Evolutionary conservation across 108 stramenopile genomes (phyloP), one percentile per base, ranked within the genome.

Genomic region (Nannochloropsis granulata): DNA sequence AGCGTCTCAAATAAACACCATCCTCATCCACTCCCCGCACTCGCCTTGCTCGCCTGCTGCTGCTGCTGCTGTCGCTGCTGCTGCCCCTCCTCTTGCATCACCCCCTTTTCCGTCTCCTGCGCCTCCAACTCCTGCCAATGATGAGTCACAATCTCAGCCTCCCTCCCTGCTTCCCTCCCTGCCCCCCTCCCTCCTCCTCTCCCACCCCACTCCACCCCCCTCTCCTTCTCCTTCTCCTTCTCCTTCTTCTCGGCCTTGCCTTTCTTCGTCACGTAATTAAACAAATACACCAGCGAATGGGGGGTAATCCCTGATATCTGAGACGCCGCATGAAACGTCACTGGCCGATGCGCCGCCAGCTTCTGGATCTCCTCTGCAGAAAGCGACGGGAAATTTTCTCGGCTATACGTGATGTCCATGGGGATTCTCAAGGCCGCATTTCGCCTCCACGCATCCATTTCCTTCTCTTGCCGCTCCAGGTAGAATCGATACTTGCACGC

Each of bases 261-360:
- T 25, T 94, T 83, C 82, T 89, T 92, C 79, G 86, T 91, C 12
- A 97, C 93, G 86, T 95, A 91, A 83, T 97, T 93, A 88, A 94
- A 96, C 43, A 98, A 88, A 87, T 95, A 97, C 12, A 98, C 94
- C 84, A 98, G 87, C 79, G 93, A 92, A 85, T 95, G 93, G 0
- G 98, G 97, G 46, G 96, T 97, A 81, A 98, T 85, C 24, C 97
- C 98, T 84, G 94, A 94, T 26, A 98, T 96, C 85, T 94, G 92
- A 12, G 94, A 93, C 11, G 97, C 96, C 79, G 96, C 95, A 13
- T 93, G 94, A 92, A 98, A 95, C 9, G 97, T 97, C 14, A 83
- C 82, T 24, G 97, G 96, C 25, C 93, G 90, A 43, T 56, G 43
- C 24, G 24, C 45, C 44, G 79, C 78, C 45, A 96, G 91, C 86